Percentiles rank a stretch among this genome's conserved stretches.
Evolutionary conservation across 2,329 filamentous ascomycete species (phyloP).

Genomic region (Verticillium klebahnii): DNA sequence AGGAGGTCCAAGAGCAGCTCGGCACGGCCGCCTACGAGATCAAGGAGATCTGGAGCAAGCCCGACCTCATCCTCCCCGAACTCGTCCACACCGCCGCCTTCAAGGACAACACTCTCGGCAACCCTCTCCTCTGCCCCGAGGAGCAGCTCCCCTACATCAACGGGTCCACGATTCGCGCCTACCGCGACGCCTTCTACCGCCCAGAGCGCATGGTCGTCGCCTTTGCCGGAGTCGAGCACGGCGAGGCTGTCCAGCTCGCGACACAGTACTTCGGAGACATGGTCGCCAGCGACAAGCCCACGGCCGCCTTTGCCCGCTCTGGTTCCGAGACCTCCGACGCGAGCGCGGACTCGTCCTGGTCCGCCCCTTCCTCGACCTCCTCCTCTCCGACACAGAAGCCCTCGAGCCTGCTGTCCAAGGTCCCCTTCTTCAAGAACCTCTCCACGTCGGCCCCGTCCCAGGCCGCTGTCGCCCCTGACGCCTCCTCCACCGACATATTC

Average conservation of each 20-base stretch:
- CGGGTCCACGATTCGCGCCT: constrained; percentile 67
- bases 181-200: constrained; percentile 77
- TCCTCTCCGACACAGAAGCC: constrained; percentile 32
- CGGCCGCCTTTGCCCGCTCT: constrained; percentile 45
- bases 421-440: constrained; percentile 87
- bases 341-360: constrained; percentile 28
- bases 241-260: constrained; percentile 71
- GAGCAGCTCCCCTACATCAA: constrained; percentile 76
- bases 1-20: constrained; percentile 82
- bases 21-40: constrained; percentile 94
- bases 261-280: constrained; percentile 92
- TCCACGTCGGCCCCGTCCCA: constrained; percentile 66
- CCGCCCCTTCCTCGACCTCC: constrained; percentile 28
- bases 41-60: constrained; percentile 93
- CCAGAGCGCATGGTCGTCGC: constrained; percentile 92
- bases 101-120: constrained; percentile 92
- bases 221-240: constrained; percentile 86
- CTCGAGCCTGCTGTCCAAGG: constrained; percentile 70
- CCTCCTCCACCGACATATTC: constrained; percentile 50
- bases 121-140: constrained; percentile 85
- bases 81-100: constrained; percentile 93
- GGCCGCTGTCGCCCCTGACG: constrained; percentile 48
- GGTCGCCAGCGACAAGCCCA: constrained; percentile 49
- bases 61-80: constrained; percentile 92
- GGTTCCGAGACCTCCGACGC: constrained; percentile 55